Conservation (phyloP, 176 grass and related monocot species). For the Cenchrus americanus region DNA sequence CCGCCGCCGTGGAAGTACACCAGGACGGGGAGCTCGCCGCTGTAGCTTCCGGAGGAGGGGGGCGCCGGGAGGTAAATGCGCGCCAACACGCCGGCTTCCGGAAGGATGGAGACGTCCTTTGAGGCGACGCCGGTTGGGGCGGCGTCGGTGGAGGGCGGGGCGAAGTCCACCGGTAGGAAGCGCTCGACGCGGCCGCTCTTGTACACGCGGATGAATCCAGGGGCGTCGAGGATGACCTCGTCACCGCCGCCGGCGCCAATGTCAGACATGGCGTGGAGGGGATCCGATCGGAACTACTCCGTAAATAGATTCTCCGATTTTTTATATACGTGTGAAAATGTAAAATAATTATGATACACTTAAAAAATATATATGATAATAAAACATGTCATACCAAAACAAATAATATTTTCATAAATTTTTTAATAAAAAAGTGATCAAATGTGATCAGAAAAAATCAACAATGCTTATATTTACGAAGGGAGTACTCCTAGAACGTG, state of each 20-base stretch:
- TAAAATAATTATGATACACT: too few relatives aligned
- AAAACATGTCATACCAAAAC: too few relatives aligned
- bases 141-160: conserved; percentile 48
- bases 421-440: too few relatives aligned
- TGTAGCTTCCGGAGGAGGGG: not conserved
- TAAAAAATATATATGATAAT: too few relatives aligned
- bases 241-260: conserved; percentile 35
- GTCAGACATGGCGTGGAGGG: conserved; percentile 26
- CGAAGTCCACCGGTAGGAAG: conserved; percentile 50
- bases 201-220: conserved; percentile 66
- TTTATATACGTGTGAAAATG: too few relatives aligned
- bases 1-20: conserved; percentile 67
- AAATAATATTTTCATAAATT: too few relatives aligned
- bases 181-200: conserved; percentile 69
- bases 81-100: conserved; percentile 23
- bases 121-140: conserved; percentile 47
- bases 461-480: too few relatives aligned
- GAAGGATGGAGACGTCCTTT: conserved; percentile 46
- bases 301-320: too few relatives aligned
- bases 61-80: conserved; percentile 56
- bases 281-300: too few relatives aligned
- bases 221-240: conserved; percentile 57
- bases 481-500: too few relatives aligned
- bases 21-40: conserved; percentile 50
- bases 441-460: too few relatives aligned